Percentiles rank a stretch among this genome's conserved stretches.
Conservation (phyloP, 768 basidiomycete genomes). For the Pulveroboletus sp. region DNA sequence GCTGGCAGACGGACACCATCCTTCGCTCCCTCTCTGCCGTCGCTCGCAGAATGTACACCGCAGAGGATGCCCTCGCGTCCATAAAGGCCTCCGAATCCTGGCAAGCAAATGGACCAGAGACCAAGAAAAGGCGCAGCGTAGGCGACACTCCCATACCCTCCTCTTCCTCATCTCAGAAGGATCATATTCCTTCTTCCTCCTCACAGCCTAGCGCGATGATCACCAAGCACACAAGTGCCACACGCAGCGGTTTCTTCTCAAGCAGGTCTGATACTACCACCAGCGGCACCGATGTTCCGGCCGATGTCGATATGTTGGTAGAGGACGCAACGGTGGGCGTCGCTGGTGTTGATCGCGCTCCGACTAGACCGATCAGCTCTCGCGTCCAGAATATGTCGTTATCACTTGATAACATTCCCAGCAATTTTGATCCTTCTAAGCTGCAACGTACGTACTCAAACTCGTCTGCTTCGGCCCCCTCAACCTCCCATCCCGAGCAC, state of each 20-base stretch:
- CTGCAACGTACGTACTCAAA: constrained; percentile 29
- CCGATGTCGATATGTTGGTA: constrained; percentile 29
- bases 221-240: constrained; percentile 10
- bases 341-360: constrained; percentile 20
- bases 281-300: constrained; percentile 7
- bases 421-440: constrained; percentile 34
- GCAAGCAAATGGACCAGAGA: constrained; percentile 35
- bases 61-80: constrained; percentile 43
- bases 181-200: constrained; percentile 8
- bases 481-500: constrained; percentile 38
- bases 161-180: constrained; percentile 26
- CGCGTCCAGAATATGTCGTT: constrained; percentile 42
- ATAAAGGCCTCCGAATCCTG: constrained; percentile 37
- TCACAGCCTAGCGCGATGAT: constrained; percentile 25
- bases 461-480: constrained; percentile 40
- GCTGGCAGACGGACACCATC: constrained; percentile 58
- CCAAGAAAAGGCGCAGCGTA: constrained; percentile 43
- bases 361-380: constrained; percentile 23
- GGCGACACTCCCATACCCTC: constrained; percentile 34
- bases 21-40: constrained; percentile 47
- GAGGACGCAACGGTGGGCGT: constrained; percentile 25
- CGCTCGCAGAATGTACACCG: constrained; percentile 50
- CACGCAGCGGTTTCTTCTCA: constrained; percentile 21
- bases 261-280: constrained; percentile 18
- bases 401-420: constrained; percentile 47